Evolutionary conservation across 495 filamentous ascomycete species (phyloP).

Genomic region (Penicillium alfredii): DNA sequence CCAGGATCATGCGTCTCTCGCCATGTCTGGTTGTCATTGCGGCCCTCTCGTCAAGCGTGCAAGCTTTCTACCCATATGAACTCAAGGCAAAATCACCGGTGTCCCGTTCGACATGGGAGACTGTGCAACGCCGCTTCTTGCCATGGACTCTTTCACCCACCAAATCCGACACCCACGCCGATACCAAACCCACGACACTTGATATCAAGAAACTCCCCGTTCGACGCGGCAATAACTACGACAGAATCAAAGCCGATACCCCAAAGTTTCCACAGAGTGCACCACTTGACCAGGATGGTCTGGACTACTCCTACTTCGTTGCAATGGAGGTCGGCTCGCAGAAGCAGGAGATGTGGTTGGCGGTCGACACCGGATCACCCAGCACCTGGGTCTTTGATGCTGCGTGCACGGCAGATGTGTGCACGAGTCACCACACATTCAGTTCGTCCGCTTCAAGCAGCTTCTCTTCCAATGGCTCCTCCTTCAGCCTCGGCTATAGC

Average conservation of each 20-base stretch:
- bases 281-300: slow-evolving; percentile 67
- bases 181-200: slow-evolving; percentile 18
- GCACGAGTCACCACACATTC: slow-evolving; percentile 60
- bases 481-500: slow-evolving; percentile 58
- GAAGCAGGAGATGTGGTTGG: slow-evolving; percentile 59
- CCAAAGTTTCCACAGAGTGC: slow-evolving; percentile 53
- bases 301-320: slow-evolving; percentile 73
- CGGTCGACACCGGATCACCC: slow-evolving; percentile 72
- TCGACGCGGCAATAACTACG: slow-evolving; percentile 47
- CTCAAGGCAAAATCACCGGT: slow-evolving; percentile 8
- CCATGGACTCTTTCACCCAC: slow-evolving; percentile 20
- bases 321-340: slow-evolving; percentile 60
- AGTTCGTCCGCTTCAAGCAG: slow-evolving; percentile 53
- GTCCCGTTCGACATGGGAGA: slow-evolving; percentile 6
- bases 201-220: slow-evolving; percentile 28
- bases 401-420: slow-evolving; percentile 55
- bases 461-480: slow-evolving; percentile 45
- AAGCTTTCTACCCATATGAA: slow-evolving; percentile 34
- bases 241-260: slow-evolving; percentile 48
- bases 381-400: slow-evolving; percentile 74
- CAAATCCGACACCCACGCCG: slow-evolving; percentile 3
- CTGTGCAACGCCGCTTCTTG: slow-evolving; percentile 29
- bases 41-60: slow-evolving; percentile 20
- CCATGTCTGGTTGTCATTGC: slow-evolving; percentile 25
- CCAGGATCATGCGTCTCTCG: slow-evolving; percentile 34